These are phyloP conservation scores for Globisporangium sylvaticum DNA, from an alignment of 352 stramenopile genomes.

Conservation along the genomic window DNA sequence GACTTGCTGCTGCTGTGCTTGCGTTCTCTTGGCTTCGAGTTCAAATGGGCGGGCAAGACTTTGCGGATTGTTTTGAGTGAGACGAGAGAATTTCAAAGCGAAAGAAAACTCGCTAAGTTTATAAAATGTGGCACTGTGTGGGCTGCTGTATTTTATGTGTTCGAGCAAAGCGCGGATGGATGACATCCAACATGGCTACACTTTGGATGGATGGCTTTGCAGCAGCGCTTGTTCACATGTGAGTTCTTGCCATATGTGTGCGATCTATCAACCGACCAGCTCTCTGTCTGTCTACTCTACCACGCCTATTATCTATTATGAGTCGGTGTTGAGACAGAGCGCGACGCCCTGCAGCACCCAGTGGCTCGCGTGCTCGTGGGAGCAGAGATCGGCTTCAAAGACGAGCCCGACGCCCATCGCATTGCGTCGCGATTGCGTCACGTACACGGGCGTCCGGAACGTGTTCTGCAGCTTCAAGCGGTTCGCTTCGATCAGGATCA, in stretches of 20 bases:
- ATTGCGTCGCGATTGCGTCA: constrained; percentile 92
- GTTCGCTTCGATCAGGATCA: constrained; percentile 94
- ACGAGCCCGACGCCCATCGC: constrained; percentile 95
- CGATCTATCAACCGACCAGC: neutral
- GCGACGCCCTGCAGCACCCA: constrained; percentile 95
- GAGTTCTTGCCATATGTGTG: too few species aligned
- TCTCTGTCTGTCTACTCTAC: neutral
- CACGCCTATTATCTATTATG: constrained; percentile 24
- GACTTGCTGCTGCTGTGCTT: neutral
- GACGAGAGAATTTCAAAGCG: neutral
- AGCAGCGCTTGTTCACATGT: neutral
- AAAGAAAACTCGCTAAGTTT: neutral
- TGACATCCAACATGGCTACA: neutral
- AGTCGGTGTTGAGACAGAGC: constrained; percentile 91
- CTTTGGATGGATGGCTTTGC: neutral
- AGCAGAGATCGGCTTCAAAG: constrained; percentile 92
- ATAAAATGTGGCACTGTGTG: neutral
- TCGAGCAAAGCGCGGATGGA: neutral
- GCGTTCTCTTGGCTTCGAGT: neutral
- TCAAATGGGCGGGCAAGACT: neutral
- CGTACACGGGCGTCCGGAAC: constrained; percentile 94
- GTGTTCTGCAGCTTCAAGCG: constrained; percentile 94
- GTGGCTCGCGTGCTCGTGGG: constrained; percentile 88
- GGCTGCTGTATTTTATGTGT: neutral
- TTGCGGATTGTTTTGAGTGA: neutral